Percentiles rank a stretch among this genome's conserved stretches.
Evolutionary conservation across 495 filamentous ascomycete genomes (phyloP).

Genomic region (Parathielavia appendiculata): DNA sequence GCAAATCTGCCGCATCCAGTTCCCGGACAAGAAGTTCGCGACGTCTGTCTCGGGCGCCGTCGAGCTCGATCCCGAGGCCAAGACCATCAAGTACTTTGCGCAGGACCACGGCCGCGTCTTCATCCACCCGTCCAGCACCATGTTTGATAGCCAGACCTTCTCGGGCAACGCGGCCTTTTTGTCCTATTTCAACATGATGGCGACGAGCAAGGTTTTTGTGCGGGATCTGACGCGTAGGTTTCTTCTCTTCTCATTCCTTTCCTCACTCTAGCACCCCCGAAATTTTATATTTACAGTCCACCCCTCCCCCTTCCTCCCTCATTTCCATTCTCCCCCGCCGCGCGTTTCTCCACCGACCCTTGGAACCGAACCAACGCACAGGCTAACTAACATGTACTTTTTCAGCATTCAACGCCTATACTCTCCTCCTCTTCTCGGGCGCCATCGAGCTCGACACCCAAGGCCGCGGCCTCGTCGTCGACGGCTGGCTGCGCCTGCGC

Average conservation of each 20-base stretch:
- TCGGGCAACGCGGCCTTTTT: constrained; percentile 64
- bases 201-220: constrained; percentile 82
- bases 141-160: constrained; percentile 77
- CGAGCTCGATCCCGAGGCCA: constrained; percentile 86
- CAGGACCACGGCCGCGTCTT: constrained; percentile 85
- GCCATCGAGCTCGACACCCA: constrained; percentile 78
- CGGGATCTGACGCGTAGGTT: constrained; percentile 79
- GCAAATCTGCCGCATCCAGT: constrained; percentile 81
- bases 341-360: background rate
- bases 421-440: constrained; percentile 85
- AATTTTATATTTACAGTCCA: no score
- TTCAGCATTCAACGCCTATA: constrained; percentile 82
- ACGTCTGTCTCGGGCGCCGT: constrained; percentile 78
- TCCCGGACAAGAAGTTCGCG: constrained; percentile 93
- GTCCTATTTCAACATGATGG: constrained; percentile 85
- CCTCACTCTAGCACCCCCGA: background rate
- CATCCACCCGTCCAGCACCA: constrained; percentile 78
- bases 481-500: constrained; percentile 84
- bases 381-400: background rate
- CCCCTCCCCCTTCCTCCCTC: background rate
- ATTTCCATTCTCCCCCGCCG: background rate
- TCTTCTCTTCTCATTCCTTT: constrained; percentile 6
- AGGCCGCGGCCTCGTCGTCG: constrained; percentile 82
- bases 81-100: constrained; percentile 85
- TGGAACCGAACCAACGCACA: no score